Evolutionary conservation across 2,329 filamentous ascomycete species (phyloP).

Genomic region (Pochonia chlamydosporia): DNA sequence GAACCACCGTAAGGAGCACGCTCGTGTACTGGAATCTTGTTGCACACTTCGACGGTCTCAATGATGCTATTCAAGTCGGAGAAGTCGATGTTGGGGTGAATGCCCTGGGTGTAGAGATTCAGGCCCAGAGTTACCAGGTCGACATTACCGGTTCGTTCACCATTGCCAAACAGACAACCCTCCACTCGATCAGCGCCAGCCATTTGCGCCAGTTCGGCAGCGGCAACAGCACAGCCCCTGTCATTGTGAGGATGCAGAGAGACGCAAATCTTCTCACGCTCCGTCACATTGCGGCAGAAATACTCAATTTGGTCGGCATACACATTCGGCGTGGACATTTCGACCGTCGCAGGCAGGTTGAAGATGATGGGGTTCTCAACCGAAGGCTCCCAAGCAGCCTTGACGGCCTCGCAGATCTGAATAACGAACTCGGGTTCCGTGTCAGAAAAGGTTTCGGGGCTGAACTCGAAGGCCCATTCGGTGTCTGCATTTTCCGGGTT

Average conservation of each 20-base stretch:
- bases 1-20: conserved; percentile 87
- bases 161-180: conserved; percentile 81
- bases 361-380: conserved; percentile 83
- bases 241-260: conserved; percentile 95
- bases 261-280: conserved; percentile 81
- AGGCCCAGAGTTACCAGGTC: conserved; percentile 88
- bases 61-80: conserved; percentile 83
- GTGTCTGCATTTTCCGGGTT: conserved; percentile 52
- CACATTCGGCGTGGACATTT: conserved; percentile 90
- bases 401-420: conserved; percentile 84
- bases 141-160: conserved; percentile 92
- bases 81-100: conserved; percentile 82
- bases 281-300: conserved; percentile 80
- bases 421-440: conserved; percentile 78
- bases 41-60: conserved; percentile 83
- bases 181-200: conserved; percentile 92
- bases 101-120: conserved; percentile 92
- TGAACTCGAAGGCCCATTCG: conserved; percentile 77
- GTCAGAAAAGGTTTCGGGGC: conserved; percentile 86
- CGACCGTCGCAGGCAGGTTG: conserved; percentile 93
- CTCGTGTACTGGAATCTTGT: conserved; percentile 89
- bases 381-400: conserved; percentile 83
- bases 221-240: conserved; percentile 67
- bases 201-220: conserved; percentile 91
- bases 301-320: conserved; percentile 96